Percentiles rank a stretch among this genome's conserved stretches.
Evolutionary conservation across 495 filamentous ascomycete genomes (phyloP).

Genomic region (Penicillium verhagenii): DNA sequence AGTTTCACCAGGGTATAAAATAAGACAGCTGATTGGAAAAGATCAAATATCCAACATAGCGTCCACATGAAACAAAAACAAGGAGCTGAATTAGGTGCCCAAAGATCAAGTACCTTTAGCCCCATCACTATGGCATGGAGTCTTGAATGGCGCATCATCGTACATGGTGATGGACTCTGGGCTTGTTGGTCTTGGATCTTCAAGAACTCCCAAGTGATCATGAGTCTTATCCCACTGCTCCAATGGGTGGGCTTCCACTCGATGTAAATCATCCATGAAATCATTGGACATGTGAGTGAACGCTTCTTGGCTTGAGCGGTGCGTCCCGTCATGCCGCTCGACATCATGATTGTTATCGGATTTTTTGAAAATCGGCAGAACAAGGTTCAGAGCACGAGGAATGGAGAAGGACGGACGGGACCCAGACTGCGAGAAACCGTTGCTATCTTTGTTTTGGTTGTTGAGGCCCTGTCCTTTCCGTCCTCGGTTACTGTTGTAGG

Average conservation of each 20-base stretch:
- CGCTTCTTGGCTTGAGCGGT: constrained; percentile 22
- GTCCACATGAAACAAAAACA: no score
- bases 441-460: constrained; percentile 20
- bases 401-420: constrained; percentile 24
- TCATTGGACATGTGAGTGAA: constrained; percentile 17
- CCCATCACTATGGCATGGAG: background rate
- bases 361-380: constrained; percentile 9
- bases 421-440: constrained; percentile 4
- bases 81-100: no score
- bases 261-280: constrained; percentile 12
- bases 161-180: constrained; percentile 5
- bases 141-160: background rate
- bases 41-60: no score
- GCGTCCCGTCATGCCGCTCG: background rate
- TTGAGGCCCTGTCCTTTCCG: constrained; percentile 13
- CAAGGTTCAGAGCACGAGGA: constrained; percentile 11
- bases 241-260: constrained; percentile 10
- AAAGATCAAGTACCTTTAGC: background rate
- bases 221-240: constrained; percentile 12
- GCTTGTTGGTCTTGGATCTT: constrained; percentile 8
- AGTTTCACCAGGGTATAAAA: no score
- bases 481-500: constrained; percentile 30
- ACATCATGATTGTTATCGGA: background rate
- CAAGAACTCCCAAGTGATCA: background rate
- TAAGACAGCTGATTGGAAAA: no score